phyloP scores from a whole-genome alignment of 495 filamentous ascomycete species.

The Penicillium cosmopolitanum region DNA sequence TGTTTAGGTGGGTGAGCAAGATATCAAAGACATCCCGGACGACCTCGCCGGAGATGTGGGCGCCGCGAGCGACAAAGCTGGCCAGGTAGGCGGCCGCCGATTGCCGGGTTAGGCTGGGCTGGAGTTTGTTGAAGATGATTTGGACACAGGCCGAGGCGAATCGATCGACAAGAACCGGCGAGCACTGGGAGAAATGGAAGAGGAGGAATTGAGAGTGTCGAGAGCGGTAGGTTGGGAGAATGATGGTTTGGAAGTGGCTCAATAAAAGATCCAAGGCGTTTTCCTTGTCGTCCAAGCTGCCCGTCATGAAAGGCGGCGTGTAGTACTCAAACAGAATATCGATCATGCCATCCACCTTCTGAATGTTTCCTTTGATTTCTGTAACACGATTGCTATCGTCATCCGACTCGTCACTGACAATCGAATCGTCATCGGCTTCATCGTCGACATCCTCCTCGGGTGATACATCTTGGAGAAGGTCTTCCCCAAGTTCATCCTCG shows the following conservation, averaged over 20 bases:
- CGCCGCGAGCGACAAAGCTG: constrained; percentile 87
- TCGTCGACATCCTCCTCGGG: constrained; percentile 56
- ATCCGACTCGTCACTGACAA: constrained; percentile 49
- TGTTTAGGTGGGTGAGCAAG: constrained; percentile 72
- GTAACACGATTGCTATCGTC: constrained; percentile 54
- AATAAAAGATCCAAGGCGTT: constrained; percentile 72
- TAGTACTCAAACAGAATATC: constrained; percentile 88
- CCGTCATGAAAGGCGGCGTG: constrained; percentile 64
- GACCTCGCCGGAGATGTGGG: constrained; percentile 71
- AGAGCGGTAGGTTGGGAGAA: constrained; percentile 85
- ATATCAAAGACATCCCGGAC: constrained; percentile 78
- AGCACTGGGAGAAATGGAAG: constrained; percentile 88
- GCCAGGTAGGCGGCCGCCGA: constrained; percentile 90
- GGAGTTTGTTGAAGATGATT: constrained; percentile 63
- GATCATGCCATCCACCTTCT: constrained; percentile 91
- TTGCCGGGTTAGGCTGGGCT: constrained; percentile 72
- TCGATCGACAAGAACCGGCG: constrained; percentile 70
- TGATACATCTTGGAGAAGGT: constrained; percentile 41
- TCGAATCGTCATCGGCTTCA: constrained; percentile 63
- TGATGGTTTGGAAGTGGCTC: constrained; percentile 78
- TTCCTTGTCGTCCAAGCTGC: constrained; percentile 47
- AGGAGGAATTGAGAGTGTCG: constrained; percentile 89
- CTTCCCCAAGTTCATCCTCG: constrained; percentile 69
- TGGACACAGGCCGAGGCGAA: constrained; percentile 80
- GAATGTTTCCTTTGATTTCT: constrained; percentile 75